Evolutionary conservation across 805 yeast species (phyloP).

Genomic region (Kodamaea kaohsiungensis): DNA sequence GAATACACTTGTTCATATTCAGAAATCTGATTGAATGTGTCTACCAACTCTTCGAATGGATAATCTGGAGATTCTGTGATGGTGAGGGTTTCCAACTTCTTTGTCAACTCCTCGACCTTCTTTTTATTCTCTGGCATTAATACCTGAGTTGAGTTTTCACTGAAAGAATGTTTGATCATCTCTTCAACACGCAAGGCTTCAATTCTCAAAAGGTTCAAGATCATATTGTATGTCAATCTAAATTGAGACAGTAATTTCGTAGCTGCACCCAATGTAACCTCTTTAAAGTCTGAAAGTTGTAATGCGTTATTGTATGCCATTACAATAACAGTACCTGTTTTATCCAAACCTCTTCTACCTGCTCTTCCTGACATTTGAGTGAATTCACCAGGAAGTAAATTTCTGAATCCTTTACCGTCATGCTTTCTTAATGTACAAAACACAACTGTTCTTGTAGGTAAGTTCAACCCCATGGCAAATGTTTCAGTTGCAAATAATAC

Average conservation of each 20-base stretch:
- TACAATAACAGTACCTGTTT: slow-evolving; percentile 90
- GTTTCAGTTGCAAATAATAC: slow-evolving; percentile 97
- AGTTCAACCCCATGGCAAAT: slow-evolving; percentile 96
- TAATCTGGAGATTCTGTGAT: slow-evolving; percentile 37
- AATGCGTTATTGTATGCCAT: slow-evolving; percentile 78
- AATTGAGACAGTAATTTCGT: slow-evolving; percentile 90
- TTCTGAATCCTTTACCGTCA: slow-evolving; percentile 83
- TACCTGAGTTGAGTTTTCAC: slow-evolving; percentile 86
- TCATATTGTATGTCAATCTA: slow-evolving; percentile 94
- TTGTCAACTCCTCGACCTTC: slow-evolving; percentile 55
- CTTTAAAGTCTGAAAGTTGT: slow-evolving; percentile 60
- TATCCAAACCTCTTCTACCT: slow-evolving; percentile 94
- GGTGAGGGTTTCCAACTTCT: slow-evolving; percentile 41
- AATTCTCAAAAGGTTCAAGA: slow-evolving; percentile 82
- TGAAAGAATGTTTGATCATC: slow-evolving; percentile 93
- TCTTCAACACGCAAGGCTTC: slow-evolving; percentile 97
- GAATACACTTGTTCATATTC: slow-evolving; percentile 48
- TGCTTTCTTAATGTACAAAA: slow-evolving; percentile 85
- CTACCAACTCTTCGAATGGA: slow-evolving; percentile 43
- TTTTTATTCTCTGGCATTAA: slow-evolving; percentile 83
- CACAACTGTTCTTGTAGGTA: slow-evolving; percentile 96
- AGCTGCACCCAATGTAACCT: slow-evolving; percentile 84
- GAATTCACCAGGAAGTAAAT: slow-evolving; percentile 91
- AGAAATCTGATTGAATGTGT: slow-evolving; percentile 44
- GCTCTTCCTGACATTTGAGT: slow-evolving; percentile 99